Conservation (phyloP, 768 basidiomycete genomes). For the Suillus sp. region DNA sequence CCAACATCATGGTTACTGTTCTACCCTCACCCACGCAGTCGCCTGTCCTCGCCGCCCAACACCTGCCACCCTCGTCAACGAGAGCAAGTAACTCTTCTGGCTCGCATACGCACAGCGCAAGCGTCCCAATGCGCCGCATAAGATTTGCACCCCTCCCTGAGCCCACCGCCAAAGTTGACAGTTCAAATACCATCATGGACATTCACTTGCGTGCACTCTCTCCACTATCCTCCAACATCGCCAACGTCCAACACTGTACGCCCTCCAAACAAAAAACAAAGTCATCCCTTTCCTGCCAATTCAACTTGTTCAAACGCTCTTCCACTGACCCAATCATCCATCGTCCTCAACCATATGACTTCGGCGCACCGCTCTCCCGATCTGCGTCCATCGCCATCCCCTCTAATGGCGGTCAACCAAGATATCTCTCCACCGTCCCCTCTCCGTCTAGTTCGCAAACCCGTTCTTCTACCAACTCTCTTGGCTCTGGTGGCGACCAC, state of each 20-base stretch:
- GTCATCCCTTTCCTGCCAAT: background rate
- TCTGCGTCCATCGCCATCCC: background rate
- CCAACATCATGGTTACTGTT: background rate
- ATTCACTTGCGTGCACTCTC: background rate
- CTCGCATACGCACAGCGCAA: background rate
- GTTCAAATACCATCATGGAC: background rate
- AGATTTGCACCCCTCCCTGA: slow-evolving; percentile 3
- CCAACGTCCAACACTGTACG: background rate
- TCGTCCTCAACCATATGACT: background rate
- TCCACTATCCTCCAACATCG: background rate
- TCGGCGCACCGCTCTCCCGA: slow-evolving; percentile 5
- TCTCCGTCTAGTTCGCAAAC: slow-evolving; percentile 12
- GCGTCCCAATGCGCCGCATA: background rate
- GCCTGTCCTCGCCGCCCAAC: background rate
- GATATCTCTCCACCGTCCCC: slow-evolving; percentile 1
- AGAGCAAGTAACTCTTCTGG: background rate
- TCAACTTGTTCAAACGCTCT: slow-evolving; percentile 7
- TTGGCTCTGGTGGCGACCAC: slow-evolving; percentile 31
- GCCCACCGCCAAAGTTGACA: background rate
- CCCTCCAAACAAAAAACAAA: background rate
- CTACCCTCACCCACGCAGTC: background rate
- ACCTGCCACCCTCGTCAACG: background rate
- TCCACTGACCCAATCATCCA: background rate
- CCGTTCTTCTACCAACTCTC: slow-evolving; percentile 24
- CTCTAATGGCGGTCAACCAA: background rate